Conservation (phyloP, 2,329 filamentous ascomycete species). For the Pseudocercospora cruenta region DNA sequence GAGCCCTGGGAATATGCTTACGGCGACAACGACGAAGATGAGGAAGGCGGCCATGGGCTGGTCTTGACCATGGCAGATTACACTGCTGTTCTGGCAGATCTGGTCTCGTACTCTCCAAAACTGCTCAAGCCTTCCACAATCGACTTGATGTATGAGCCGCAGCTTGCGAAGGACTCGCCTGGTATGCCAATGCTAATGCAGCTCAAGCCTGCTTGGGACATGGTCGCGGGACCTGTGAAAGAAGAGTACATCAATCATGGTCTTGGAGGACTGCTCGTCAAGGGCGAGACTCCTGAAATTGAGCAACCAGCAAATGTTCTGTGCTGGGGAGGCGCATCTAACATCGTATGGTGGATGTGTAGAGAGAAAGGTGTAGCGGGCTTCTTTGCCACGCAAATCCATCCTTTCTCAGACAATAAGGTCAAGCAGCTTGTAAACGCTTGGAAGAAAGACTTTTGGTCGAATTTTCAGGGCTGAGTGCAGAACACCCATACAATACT, state of each 20-base stretch:
- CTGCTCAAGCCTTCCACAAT: constrained; percentile 47
- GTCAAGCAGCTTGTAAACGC: constrained; percentile 12
- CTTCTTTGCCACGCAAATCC: constrained; percentile 21
- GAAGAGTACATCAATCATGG: constrained; percentile 20
- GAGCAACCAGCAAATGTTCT: constrained; percentile 16
- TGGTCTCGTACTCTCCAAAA: constrained; percentile 52
- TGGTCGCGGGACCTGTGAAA: constrained; percentile 15
- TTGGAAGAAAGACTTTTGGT: constrained; percentile 23
- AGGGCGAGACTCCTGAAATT: constrained; percentile 6
- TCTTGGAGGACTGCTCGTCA: constrained; percentile 9
- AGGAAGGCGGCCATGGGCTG: constrained; percentile 17
- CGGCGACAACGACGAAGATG: constrained; percentile 12
- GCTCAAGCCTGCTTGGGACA: constrained; percentile 15
- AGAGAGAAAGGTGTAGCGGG: constrained; percentile 16
- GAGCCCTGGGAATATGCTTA: neutral
- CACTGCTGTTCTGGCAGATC: constrained; percentile 48
- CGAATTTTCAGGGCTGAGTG: neutral
- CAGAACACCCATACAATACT: neutral
- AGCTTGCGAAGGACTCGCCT: constrained; percentile 39
- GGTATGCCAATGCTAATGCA: constrained; percentile 9
- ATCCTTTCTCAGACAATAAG: constrained; percentile 15
- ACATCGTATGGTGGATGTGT: constrained; percentile 21
- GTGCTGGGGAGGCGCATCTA: constrained; percentile 20
- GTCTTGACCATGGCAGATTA: constrained; percentile 39
- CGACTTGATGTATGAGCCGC: constrained; percentile 51